A percentile compares a stretch with the other conserved stretches of the same genome.
Conservation (phyloP, 1,284 basidiomycete genomes). For the Vanrija pseudolonga region DNA sequence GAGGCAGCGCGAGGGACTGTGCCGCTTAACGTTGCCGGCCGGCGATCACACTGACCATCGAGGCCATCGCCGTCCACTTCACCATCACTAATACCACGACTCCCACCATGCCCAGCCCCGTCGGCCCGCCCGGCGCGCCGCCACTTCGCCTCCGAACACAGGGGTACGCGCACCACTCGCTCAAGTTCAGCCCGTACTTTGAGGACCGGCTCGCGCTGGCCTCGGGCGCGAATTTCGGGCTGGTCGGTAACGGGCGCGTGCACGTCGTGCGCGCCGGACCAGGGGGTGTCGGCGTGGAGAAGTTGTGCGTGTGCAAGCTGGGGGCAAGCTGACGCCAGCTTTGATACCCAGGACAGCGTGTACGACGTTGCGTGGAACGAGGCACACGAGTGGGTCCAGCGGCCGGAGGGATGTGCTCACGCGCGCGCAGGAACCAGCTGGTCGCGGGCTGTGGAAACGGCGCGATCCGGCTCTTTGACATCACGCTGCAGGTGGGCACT, state of each 20-base stretch:
- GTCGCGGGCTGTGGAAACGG: conserved; percentile 87
- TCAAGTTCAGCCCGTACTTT: conserved; percentile 92
- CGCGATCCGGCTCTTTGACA: conserved; percentile 86
- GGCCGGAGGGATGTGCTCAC: conserved; percentile 22
- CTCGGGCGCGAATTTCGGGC: conserved; percentile 88
- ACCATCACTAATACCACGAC: too few species aligned
- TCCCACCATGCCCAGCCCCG: not conserved
- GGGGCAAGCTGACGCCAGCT: conserved; percentile 55
- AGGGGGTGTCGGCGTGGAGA: conserved; percentile 59
- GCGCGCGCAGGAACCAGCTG: conserved; percentile 60
- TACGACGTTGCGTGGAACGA: conserved; percentile 93
- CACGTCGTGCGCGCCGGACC: conserved; percentile 62
- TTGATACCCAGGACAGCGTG: conserved; percentile 88
- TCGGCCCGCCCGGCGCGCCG: conserved; percentile 5
- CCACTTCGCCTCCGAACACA: conserved; percentile 55
- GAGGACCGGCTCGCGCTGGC: conserved; percentile 76
- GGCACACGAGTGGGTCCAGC: conserved; percentile 67
- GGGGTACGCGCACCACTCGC: conserved; percentile 79
- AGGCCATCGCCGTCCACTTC: too few species aligned
- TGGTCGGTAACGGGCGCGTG: conserved; percentile 88
- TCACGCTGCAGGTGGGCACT: conserved; percentile 67
- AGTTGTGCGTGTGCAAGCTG: conserved; percentile 56
- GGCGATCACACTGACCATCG: too few species aligned
- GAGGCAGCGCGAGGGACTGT: too few species aligned
- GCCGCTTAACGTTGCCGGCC: too few species aligned